Evolutionary conservation across 2,329 filamentous ascomycete species (phyloP), one percentile per base, ranked within the genome.

Genomic region (Meredithiella fracta): DNA sequence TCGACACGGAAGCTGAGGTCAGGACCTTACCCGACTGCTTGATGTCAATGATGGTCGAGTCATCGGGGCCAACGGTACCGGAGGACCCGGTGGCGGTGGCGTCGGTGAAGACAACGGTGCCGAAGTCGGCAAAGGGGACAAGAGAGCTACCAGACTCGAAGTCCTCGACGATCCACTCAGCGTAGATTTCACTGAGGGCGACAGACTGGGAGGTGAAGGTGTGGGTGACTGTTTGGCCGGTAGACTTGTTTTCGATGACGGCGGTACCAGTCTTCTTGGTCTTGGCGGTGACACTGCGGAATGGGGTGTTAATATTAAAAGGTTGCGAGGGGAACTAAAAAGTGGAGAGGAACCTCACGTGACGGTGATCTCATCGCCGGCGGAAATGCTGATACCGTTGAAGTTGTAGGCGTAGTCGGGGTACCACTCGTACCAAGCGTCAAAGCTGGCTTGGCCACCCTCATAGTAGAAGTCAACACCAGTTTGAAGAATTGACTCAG

Each of bases 131-230:
- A 50, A 67, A 62, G 2, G 61, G 59, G 14, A 67, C 65, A 34
- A 62, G 59, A 26, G 57, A 56, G 54, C 60, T 60, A 47, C 59
- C 61, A 1, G 59, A 54, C 52, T 63, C 59, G 58, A 67, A 67
- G n/a, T 64, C 66, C 67, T 81, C 78, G 14, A 81, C 76, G 61
- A 82, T 80, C 77, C 78, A 82, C 63, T 82, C 78, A 9, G 76
- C 78, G 59, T 79, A 79, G 61, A 73, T 72, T 62, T 77, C 69
- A 62, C 72, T 76, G 14, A 80, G 70, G 15, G 62, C 60, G n/a
- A 65, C 65, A 1, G 64, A 63, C 52, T 76, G 67, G 54, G 66
- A 68, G 42, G 62, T 67, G 64, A 81, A 73, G 3, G 67, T 70
- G 66, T 82, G 73, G 15, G 69, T 71, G 26, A 76, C 76, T 3